phyloP scores from a whole-genome alignment of 2,329 filamentous ascomycete genomes.

The Claviceps paspali region DNA sequence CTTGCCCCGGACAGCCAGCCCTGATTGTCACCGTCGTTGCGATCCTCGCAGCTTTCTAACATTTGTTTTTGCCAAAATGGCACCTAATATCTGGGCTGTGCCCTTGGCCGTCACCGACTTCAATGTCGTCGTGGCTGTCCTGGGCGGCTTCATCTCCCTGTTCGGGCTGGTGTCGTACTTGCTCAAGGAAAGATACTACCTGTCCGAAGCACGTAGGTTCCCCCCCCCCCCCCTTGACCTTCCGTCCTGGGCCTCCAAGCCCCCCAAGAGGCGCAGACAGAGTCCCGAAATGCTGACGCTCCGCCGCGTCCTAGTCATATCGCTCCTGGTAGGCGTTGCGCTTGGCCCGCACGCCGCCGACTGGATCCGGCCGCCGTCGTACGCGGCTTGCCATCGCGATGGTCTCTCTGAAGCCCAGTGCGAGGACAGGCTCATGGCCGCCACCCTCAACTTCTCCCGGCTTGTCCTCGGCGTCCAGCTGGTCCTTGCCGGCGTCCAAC shows the following conservation, averaged over 20 bases:
- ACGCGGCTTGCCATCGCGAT: constrained; percentile 33
- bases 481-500: constrained; percentile 73
- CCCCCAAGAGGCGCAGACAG: too few species aligned
- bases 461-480: constrained; percentile 84
- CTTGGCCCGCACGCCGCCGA: constrained; percentile 69
- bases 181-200: constrained; percentile 76
- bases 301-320: constrained; percentile 53
- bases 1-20: constrained; percentile 2
- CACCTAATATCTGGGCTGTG: constrained; percentile 16
- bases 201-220: constrained; percentile 69
- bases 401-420: constrained; percentile 15
- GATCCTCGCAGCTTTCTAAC: constrained; percentile 9
- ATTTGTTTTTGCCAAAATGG: constrained; percentile 9
- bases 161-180: constrained; percentile 85
- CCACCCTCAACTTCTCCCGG: constrained; percentile 73
- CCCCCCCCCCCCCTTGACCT: too few species aligned
- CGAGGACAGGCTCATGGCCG: constrained; percentile 44
- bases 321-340: constrained; percentile 59
- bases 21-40: constrained; percentile 1
- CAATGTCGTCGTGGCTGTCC: constrained; percentile 65
- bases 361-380: constrained; percentile 60
- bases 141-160: constrained; percentile 79
- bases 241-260: too few species aligned
- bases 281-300: too few species aligned
- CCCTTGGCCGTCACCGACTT: constrained; percentile 54